Percentiles rank a stretch among this genome's conserved stretches.
phyloP scores from a whole-genome alignment of 768 basidiomycete genomes.

The Phylloporus arenicola region DNA sequence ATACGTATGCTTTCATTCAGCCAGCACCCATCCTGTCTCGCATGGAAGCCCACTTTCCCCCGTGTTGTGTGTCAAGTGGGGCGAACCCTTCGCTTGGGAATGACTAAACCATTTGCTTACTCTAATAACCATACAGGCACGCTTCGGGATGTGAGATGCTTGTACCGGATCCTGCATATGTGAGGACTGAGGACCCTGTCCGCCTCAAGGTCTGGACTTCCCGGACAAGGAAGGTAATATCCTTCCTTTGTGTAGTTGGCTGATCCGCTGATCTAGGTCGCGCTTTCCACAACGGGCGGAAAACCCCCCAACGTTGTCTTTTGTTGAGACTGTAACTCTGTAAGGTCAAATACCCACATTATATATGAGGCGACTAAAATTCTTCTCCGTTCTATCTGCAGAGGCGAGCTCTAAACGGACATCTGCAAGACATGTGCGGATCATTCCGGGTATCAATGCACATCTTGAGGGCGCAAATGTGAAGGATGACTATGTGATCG shows the following conservation, averaged over 20 bases:
- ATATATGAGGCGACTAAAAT: conserved; percentile 13
- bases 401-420: conserved; percentile 14
- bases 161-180: conserved; percentile 17
- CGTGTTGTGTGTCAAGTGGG: conserved; percentile 1
- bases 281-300: conserved; percentile 7
- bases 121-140: conserved; percentile 1
- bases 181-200: conserved; percentile 12
- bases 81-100: conserved; percentile 13
- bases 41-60: conserved; percentile 1
- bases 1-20: neutral
- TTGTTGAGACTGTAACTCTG: conserved; percentile 1
- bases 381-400: conserved; percentile 23
- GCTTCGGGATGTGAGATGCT: conserved; percentile 3
- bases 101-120: neutral
- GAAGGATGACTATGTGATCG: conserved; percentile 11
- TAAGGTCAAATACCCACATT: conserved; percentile 16
- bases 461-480: conserved; percentile 11
- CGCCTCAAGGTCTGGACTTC: conserved; percentile 10
- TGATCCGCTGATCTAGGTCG: conserved; percentile 13
- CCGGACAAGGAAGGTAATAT: conserved; percentile 9
- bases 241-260: conserved; percentile 2
- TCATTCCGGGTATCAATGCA: conserved; percentile 23
- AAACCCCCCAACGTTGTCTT: conserved; percentile 18
- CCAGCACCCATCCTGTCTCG: conserved; percentile 1
- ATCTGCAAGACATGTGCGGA: conserved; percentile 21